These are phyloP conservation scores for Ceratocystis ficicola DNA, from an alignment of 2,329 filamentous ascomycete genomes.

Conservation along the genomic window DNA sequence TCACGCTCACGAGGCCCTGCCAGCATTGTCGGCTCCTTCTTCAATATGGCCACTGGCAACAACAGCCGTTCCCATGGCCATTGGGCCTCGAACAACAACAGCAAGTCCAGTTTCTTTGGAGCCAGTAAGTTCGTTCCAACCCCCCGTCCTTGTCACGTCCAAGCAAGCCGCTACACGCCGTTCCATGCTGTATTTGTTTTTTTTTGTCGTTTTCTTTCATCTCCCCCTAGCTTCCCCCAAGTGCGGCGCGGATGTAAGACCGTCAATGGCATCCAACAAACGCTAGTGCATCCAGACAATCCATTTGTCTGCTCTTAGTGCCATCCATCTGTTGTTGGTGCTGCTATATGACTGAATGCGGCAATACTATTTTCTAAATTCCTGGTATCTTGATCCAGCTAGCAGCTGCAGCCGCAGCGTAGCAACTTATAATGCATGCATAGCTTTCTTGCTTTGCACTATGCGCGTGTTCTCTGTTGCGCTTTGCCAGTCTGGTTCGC, in stretches of 20 bases:
- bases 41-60: constrained; percentile 35
- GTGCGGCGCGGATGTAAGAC: not conserved
- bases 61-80: constrained; percentile 34
- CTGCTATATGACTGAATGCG: not conserved
- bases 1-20: constrained; percentile 17
- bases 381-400: not conserved
- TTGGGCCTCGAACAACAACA: constrained; percentile 34
- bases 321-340: not conserved
- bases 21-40: constrained; percentile 28
- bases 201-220: not conserved
- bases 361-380: not conserved
- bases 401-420: not conserved
- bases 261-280: not conserved
- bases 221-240: not conserved
- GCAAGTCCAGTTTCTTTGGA: constrained; percentile 5
- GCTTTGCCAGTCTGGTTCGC: not conserved
- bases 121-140: constrained; percentile 13
- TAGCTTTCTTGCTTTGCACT: not conserved
- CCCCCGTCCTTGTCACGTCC: no score
- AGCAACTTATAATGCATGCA: not conserved
- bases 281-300: not conserved
- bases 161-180: not conserved
- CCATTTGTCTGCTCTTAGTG: not conserved
- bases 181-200: not conserved
- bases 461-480: not conserved